Conservation (phyloP, 257 asterid species). For the Salvia miltiorrhiza region DNA sequence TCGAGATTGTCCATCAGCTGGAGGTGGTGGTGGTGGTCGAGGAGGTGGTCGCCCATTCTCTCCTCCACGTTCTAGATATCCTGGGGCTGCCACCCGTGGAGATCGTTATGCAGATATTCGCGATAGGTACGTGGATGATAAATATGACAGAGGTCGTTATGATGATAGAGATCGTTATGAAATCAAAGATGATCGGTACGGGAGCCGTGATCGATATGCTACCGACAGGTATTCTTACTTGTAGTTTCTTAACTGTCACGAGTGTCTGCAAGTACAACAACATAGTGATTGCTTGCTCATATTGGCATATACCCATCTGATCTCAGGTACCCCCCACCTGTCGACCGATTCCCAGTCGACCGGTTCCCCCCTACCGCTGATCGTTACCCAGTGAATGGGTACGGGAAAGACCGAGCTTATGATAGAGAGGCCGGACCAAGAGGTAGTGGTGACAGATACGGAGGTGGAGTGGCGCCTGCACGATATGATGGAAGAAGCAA, state of each 20-base stretch:
- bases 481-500: slow-evolving; percentile 56
- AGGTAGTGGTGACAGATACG: slow-evolving; percentile 56
- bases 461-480: slow-evolving; percentile 48
- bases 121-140: slow-evolving; percentile 71
- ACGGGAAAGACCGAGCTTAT: slow-evolving; percentile 59
- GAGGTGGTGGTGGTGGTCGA: slow-evolving; percentile 43
- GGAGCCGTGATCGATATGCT: slow-evolving; percentile 62
- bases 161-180: slow-evolving; percentile 81
- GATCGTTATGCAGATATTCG: slow-evolving; percentile 83
- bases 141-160: slow-evolving; percentile 69
- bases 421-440: slow-evolving; percentile 54
- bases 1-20: slow-evolving; percentile 84
- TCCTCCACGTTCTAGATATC: slow-evolving; percentile 78
- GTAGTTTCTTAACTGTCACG: not conserved
- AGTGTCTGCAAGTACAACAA: not conserved
- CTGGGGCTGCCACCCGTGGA: slow-evolving; percentile 63
- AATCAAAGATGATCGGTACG: slow-evolving; percentile 69
- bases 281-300: too few relatives aligned
- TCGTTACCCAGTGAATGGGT: slow-evolving; percentile 59
- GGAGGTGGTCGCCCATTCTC: slow-evolving; percentile 68
- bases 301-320: not conserved
- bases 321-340: slow-evolving; percentile 58
- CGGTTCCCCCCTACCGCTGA: slow-evolving; percentile 60
- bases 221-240: slow-evolving; percentile 49
- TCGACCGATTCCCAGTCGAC: slow-evolving; percentile 57